Conservation (phyloP, 2,329 filamentous ascomycete species). For the Colletotrichum sp. region DNA sequence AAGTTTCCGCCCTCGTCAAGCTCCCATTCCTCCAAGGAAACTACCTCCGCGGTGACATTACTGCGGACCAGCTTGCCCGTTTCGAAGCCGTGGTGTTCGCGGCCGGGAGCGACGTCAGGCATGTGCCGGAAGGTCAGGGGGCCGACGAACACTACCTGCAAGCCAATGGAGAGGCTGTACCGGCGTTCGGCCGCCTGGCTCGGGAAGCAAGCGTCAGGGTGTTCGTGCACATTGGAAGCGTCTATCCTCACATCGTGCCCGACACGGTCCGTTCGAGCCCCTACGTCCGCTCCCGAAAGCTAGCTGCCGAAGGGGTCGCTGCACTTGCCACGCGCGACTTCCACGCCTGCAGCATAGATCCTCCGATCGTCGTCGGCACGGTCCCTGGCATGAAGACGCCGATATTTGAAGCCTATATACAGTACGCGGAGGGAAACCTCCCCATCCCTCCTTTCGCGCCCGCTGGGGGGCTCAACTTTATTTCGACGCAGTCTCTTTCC, state of each 20-base stretch:
- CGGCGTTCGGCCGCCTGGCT: background rate
- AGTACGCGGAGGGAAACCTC: background rate
- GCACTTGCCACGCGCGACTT: constrained; percentile 1
- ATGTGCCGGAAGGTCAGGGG: background rate
- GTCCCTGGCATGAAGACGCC: background rate
- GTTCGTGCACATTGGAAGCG: constrained; percentile 11
- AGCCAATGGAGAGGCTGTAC: background rate
- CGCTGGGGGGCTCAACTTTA: background rate
- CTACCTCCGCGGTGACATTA: background rate
- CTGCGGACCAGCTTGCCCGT: background rate
- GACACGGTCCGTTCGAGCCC: background rate
- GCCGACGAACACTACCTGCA: background rate
- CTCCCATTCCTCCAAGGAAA: background rate
- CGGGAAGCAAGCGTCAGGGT: background rate
- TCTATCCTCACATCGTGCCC: background rate
- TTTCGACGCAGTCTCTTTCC: background rate
- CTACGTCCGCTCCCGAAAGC: constrained; percentile 5
- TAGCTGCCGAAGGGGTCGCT: background rate
- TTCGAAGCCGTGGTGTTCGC: constrained; percentile 12
- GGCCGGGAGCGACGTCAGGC: constrained; percentile 9
- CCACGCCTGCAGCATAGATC: constrained; percentile 1
- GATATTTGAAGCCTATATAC: background rate
- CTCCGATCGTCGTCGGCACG: constrained; percentile 5
- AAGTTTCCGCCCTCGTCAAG: background rate
- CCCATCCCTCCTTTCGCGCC: background rate